Evolutionary conservation across 176 grass and related monocot genomes (phyloP), one percentile per base, ranked within the genome.

Genomic region (Cocos nucifera): DNA sequence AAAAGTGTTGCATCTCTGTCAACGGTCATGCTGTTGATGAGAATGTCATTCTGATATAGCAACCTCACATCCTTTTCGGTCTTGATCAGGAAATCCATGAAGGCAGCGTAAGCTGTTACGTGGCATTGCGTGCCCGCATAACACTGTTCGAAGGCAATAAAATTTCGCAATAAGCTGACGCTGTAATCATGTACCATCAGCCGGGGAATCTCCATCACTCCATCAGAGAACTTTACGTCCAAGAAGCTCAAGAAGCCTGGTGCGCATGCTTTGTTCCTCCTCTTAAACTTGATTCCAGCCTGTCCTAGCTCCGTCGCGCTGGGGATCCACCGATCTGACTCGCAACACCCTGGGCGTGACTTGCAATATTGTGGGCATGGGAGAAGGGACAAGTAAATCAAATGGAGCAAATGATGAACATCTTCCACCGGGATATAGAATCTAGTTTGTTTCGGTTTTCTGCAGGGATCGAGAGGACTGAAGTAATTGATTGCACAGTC

Each of bases 161-260:
- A 28, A 6, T 75, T 75, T 25, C 61, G 52, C 15, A 75, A 75
- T 1, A 75, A 21, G 12, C 32, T 64, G 50, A 32, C 29, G 27
- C 51, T 75, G 50, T 75, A 75, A 29, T 75, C 72, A 66, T 75
- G 72, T 27, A 75, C 65, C 16, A 59, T 26, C 48, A 75, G 50
- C 28, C 18, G 25, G n/a, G 72, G 72, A 6, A 75, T 75, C 50
- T 17, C 50, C 19, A 75, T 50, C 30, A 58, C 52, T 15, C 72
- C 72, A 21, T 66, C 50, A 8, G 51, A 65, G 6, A 75, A 65
- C 6, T 1, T 57, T 17, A 75, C 22, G 28, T 66, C 62, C 29
- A 75, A 65, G 32, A 66, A 75, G 65, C 62, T 75, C 12, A 24
- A 15, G 4, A 52, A 66, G 6, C 35, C 8, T n/a, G n/a, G n/a